Base-by-base conservation (phyloP, 805 yeast genomes). In the Saturnispora sekii region DNA sequence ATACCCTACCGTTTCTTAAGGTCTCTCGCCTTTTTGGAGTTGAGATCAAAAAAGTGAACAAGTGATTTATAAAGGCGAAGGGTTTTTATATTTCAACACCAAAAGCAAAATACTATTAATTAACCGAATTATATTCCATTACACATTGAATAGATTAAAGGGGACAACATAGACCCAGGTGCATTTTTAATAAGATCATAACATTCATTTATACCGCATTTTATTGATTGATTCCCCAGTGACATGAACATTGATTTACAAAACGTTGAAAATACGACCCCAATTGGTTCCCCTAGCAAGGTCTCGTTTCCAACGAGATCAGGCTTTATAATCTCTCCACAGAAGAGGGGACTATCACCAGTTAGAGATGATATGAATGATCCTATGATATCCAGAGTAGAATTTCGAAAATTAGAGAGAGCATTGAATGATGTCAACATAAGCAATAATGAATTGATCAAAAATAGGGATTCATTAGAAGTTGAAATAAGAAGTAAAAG, bases 391-490 rank as follows among this genome's bases (percentile, higher is more conserved):
- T 21, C 45, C 14, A 45, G 26, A 33, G 18, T 46, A 10, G 58
- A 58, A n/a, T 52, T 54, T 44, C 53, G 49, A 32, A 47, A 47
- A 32, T 43, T 60, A 15, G 65, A 63, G 45, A 49, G 66, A 40
- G 47, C 49, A 30, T 55, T 53, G 33, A 63, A 63, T 11, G 65
- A 63, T 48, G 46, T 59, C 2, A 45, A 58, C 32, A 51, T 62
- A 10, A 51, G 55, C 10, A 57, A 58, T 15, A 62, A 63, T 39
- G 57, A 58, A 17, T 49, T 62, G 3, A 50, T 55, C 11, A 55
- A 56, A n/a, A 70, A 67, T 35, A 57, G 59, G 44, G 70, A 67
- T 45, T 53, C 59, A 39, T 49, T 65, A 10, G 68, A 66, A 41
- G 38, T 50, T 32, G 71, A 66, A 32, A 38, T 69, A 5, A 41